phyloP scores from a whole-genome alignment of 805 yeast genomes.

The Candida dajiaensis region DNA sequence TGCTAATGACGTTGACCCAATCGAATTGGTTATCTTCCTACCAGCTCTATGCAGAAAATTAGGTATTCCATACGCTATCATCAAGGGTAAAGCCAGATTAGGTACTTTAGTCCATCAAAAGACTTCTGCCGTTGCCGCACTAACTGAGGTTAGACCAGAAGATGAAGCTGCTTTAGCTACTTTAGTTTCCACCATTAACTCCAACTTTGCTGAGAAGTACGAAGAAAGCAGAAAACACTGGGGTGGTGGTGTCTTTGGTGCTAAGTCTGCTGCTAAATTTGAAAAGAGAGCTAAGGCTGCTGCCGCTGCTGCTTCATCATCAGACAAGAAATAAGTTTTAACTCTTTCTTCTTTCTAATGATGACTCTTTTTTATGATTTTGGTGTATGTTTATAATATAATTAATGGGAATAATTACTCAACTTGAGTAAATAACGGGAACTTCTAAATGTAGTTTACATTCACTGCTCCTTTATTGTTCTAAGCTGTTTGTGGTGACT shows the following conservation, averaged over 20 bases:
- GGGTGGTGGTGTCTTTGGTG: constrained; percentile 99
- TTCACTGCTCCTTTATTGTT: too few relatives aligned
- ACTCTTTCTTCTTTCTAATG: neutral
- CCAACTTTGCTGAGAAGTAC: constrained; percentile 90
- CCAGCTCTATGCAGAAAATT: constrained; percentile 99
- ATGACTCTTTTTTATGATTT: neutral
- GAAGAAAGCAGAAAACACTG: constrained; percentile 97
- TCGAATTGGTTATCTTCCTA: constrained; percentile 92
- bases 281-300: constrained; percentile 28
- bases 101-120: constrained; percentile 97
- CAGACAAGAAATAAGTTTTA: constrained; percentile 9
- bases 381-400: neutral
- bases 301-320: constrained; percentile 4
- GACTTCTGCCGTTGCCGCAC: constrained; percentile 95
- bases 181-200: constrained; percentile 86
- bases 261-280: constrained; percentile 82
- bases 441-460: neutral
- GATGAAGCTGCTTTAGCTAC: constrained; percentile 94
- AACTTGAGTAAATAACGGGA: neutral
- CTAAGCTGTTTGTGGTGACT: too few relatives aligned
- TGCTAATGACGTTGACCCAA: constrained; percentile 99
- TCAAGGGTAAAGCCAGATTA: constrained; percentile 97
- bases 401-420: neutral
- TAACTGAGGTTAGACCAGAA: constrained; percentile 91
- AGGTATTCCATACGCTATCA: constrained; percentile 99